Percentiles rank a stretch among this genome's conserved stretches.
phyloP scores from a whole-genome alignment of 2,329 filamentous ascomycete species.

The Grosmannia serpens region DNA sequence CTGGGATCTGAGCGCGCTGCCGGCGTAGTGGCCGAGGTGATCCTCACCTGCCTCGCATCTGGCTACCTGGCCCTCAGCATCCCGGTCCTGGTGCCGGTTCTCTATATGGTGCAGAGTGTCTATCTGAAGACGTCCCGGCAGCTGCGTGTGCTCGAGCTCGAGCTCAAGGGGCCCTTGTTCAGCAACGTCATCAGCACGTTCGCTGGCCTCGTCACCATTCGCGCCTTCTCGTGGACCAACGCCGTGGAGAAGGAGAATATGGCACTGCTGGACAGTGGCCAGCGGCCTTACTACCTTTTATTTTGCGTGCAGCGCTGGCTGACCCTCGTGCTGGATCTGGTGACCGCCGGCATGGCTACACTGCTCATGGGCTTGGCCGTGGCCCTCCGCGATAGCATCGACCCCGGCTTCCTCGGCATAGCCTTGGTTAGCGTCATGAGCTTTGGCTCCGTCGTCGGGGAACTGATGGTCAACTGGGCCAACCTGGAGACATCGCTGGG shows the following conservation, averaged over 20 bases:
- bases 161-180: slow-evolving; percentile 37
- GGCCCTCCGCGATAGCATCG: slow-evolving; percentile 18
- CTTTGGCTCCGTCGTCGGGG: slow-evolving; percentile 12
- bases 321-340: slow-evolving; percentile 24
- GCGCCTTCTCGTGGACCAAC: slow-evolving; percentile 43
- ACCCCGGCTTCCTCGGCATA: slow-evolving; percentile 19
- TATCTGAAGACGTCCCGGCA: slow-evolving; percentile 42
- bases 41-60: slow-evolving; percentile 31
- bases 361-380: slow-evolving; percentile 24
- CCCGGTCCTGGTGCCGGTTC: slow-evolving; percentile 27
- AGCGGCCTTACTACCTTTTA: slow-evolving; percentile 45
- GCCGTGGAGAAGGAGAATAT: slow-evolving; percentile 31
- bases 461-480: slow-evolving; percentile 17
- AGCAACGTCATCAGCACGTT: slow-evolving; percentile 32
- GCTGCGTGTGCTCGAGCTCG: slow-evolving; percentile 39
- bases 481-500: slow-evolving; percentile 17
- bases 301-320: slow-evolving; percentile 46
- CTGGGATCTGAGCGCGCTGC: slow-evolving; percentile 7
- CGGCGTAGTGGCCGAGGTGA: slow-evolving; percentile 27
- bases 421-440: slow-evolving; percentile 19
- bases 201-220: slow-evolving; percentile 34
- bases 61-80: slow-evolving; percentile 24
- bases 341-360: slow-evolving; percentile 24
- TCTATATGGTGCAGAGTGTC: slow-evolving; percentile 34
- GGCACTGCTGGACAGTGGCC: slow-evolving; percentile 37